A percentile compares a stretch with the other conserved stretches of the same genome.
Conservation (phyloP, 768 basidiomycete genomes). For the Chiua virens region DNA sequence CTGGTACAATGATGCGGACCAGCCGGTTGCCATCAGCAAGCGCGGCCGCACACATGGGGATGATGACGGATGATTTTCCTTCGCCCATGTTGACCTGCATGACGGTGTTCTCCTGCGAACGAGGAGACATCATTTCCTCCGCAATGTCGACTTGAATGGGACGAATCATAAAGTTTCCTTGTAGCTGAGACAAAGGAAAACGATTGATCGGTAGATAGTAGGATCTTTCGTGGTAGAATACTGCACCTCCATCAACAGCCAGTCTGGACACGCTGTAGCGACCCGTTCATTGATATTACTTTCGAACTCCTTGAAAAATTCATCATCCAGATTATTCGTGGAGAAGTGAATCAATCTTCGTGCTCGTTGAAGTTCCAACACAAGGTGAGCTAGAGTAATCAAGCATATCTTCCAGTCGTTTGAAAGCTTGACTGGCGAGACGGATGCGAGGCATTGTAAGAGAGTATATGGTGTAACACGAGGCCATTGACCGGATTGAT, state of each 20-base stretch:
- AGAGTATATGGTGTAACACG: slow-evolving; percentile 28
- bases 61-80: background rate
- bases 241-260: background rate
- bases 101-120: background rate
- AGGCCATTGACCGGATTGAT: slow-evolving; percentile 33
- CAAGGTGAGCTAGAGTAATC: slow-evolving; percentile 25
- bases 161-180: too few species aligned
- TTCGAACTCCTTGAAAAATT: slow-evolving; percentile 29
- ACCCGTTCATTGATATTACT: slow-evolving; percentile 21
- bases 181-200: background rate
- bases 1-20: slow-evolving; percentile 44
- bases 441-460: slow-evolving; percentile 26
- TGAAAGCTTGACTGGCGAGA: slow-evolving; percentile 8
- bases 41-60: slow-evolving; percentile 29
- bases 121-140: background rate
- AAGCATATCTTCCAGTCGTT: slow-evolving; percentile 30
- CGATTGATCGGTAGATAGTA: too few species aligned
- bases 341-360: slow-evolving; percentile 31
- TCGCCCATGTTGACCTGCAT: slow-evolving; percentile 28
- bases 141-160: background rate
- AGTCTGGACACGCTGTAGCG: slow-evolving; percentile 17
- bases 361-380: slow-evolving; percentile 39
- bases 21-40: slow-evolving; percentile 27
- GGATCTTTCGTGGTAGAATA: background rate
- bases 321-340: slow-evolving; percentile 24